These are phyloP conservation scores for Dendrothele bispora DNA, from an alignment of 768 basidiomycete species.

Conservation along the genomic window DNA sequence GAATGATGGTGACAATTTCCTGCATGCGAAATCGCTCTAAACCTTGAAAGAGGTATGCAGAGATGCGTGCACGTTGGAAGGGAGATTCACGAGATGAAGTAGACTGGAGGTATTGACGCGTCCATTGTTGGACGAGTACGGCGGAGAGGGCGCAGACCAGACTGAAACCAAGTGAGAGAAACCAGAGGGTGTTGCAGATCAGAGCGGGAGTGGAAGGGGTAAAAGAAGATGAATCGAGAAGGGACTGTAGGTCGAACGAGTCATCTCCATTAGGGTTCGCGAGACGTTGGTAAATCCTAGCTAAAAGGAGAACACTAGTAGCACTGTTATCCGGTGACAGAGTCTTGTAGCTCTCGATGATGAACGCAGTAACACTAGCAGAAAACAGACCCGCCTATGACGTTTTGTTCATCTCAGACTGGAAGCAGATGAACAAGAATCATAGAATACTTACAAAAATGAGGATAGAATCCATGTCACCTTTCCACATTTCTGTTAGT, in stretches of 20 bases:
- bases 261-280: conserved; percentile 13
- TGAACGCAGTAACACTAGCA: conserved; percentile 38
- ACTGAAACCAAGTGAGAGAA: conserved; percentile 44
- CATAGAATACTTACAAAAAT: conserved; percentile 31
- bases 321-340: conserved; percentile 29
- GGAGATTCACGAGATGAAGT: conserved; percentile 30
- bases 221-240: conserved; percentile 16
- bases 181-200: conserved; percentile 44
- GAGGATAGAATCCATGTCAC: conserved; percentile 40
- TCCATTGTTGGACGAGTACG: conserved; percentile 52
- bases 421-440: too few species aligned
- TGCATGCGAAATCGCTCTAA: conserved; percentile 37
- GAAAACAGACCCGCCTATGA: conserved; percentile 40
- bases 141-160: conserved; percentile 41
- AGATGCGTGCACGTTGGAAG: conserved; percentile 40
- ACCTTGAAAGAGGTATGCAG: conserved; percentile 39
- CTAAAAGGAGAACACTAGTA: conserved; percentile 25
- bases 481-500: conserved; percentile 37
- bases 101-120: conserved; percentile 38
- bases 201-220: conserved; percentile 27
- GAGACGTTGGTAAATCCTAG: conserved; percentile 31
- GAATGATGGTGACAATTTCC: conserved; percentile 39
- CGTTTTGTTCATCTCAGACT: not conserved
- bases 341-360: conserved; percentile 36
- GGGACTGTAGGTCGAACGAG: not conserved